Percentiles rank a stretch among this genome's conserved stretches.
Conservation (phyloP, 495 filamentous ascomycete genomes). For the Astrothelium subdiscretum region DNA sequence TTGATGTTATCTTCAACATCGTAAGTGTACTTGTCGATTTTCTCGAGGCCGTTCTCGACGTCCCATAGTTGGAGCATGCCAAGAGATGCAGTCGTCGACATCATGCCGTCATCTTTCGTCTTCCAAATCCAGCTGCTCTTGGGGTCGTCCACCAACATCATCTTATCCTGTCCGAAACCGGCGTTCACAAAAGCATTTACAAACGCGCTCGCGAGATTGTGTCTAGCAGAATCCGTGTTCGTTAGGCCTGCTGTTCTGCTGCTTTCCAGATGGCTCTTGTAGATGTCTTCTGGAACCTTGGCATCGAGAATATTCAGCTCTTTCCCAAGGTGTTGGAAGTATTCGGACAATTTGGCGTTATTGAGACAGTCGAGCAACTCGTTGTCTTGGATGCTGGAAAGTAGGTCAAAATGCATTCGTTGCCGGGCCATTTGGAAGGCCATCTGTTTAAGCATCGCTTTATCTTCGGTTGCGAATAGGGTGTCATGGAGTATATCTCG, state of each 20-base stretch:
- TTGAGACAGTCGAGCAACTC: constrained; percentile 71
- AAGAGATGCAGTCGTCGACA: constrained; percentile 86
- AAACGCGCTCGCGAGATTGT: constrained; percentile 92
- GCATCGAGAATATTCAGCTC: constrained; percentile 95
- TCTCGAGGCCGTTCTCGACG: constrained; percentile 74
- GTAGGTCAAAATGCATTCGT: constrained; percentile 68
- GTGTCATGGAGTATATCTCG: constrained; percentile 49
- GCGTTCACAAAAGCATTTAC: constrained; percentile 96
- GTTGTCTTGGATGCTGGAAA: constrained; percentile 51
- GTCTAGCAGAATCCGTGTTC: constrained; percentile 85
- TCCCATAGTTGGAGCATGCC: constrained; percentile 88
- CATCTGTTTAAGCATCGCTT: constrained; percentile 81
- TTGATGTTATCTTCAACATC: constrained; percentile 72
- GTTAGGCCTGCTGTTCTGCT: constrained; percentile 82
- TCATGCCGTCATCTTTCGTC: constrained; percentile 95
- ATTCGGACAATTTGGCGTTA: constrained; percentile 75
- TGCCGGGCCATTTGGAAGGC: constrained; percentile 87
- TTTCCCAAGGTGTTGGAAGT: constrained; percentile 89
- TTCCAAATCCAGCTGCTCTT: constrained; percentile 97
- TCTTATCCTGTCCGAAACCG: constrained; percentile 88
- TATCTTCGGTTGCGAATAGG: constrained; percentile 70
- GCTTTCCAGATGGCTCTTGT: constrained; percentile 97
- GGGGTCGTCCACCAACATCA: constrained; percentile 78
- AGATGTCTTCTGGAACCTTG: constrained; percentile 96
- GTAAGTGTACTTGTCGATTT: constrained; percentile 88